These are phyloP conservation scores for Kickxella alabastrina DNA, from an alignment of 192 early-diverging fungal species.

Conservation along the genomic window DNA sequence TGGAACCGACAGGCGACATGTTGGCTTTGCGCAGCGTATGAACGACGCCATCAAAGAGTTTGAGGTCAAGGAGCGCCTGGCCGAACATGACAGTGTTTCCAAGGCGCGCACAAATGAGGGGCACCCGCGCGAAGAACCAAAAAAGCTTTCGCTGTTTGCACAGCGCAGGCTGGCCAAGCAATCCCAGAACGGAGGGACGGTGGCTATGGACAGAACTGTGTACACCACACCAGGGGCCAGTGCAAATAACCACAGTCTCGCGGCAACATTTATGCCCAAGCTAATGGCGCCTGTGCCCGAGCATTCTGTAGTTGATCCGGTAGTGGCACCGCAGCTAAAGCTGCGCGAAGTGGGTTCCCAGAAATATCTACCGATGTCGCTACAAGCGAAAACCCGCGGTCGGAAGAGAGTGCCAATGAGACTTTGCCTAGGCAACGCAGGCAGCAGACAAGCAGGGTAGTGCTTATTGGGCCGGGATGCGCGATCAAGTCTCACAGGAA, in stretches of 20 bases:
- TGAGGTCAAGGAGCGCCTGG: constrained; percentile 14
- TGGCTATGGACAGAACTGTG: background rate
- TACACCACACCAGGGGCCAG: background rate
- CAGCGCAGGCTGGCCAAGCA: constrained; percentile 47
- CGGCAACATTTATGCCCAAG: constrained; percentile 47
- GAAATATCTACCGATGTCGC: constrained; percentile 19
- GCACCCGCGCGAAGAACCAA: background rate
- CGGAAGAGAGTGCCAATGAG: background rate
- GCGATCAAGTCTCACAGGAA: constrained; percentile 24
- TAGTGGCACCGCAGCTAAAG: constrained; percentile 15
- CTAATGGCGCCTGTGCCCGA: constrained; percentile 48
- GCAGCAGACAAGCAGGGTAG: background rate
- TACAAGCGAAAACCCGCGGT: background rate
- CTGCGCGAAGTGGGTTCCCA: constrained; percentile 27
- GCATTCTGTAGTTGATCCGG: constrained; percentile 10
- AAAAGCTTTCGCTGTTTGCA: constrained; percentile 47
- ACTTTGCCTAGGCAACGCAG: background rate
- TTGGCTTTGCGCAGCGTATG: constrained; percentile 37
- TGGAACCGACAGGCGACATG: background rate
- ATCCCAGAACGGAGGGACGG: background rate
- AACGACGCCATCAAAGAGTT: constrained; percentile 33
- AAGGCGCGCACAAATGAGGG: constrained; percentile 1
- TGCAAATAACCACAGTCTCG: too few species aligned
- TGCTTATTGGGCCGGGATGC: constrained; percentile 10
- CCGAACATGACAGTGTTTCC: background rate